phyloP scores from a whole-genome alignment of 1,284 basidiomycete species.

The Ustilago trichophora region DNA sequence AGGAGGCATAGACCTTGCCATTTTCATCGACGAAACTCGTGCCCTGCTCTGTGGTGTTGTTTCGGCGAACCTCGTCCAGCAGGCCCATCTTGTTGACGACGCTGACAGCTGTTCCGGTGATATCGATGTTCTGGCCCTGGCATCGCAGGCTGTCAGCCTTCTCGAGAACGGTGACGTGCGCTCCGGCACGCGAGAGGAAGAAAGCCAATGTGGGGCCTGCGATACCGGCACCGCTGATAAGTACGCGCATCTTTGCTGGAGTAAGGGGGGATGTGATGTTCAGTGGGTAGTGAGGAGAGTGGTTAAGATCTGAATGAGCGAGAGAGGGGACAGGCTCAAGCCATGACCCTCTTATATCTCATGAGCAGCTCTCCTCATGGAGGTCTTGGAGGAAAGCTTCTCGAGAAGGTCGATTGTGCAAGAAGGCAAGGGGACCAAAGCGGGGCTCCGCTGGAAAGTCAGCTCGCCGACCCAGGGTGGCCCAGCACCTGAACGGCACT shows the following conservation, averaged over 20 bases:
- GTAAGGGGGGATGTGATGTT: not conserved
- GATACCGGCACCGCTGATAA: constrained; percentile 67
- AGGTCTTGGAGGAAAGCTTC: too few species aligned
- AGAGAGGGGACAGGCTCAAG: too few species aligned
- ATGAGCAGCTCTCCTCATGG: too few species aligned
- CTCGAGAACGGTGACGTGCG: constrained; percentile 65
- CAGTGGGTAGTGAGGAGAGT: too few species aligned
- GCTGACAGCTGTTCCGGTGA: constrained; percentile 55
- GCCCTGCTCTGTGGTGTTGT: constrained; percentile 64
- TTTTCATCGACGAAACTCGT: constrained; percentile 48
- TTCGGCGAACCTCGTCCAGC: constrained; percentile 33
- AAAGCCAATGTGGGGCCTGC: constrained; percentile 66
- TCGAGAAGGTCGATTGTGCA: too few species aligned
- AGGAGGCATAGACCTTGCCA: constrained; percentile 41
- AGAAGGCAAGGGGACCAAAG: too few species aligned
- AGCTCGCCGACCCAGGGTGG: too few species aligned
- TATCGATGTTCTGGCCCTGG: constrained; percentile 66
- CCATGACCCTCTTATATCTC: too few species aligned
- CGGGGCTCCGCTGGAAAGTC: too few species aligned
- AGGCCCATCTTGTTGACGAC: constrained; percentile 65
- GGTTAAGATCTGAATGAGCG: too few species aligned
- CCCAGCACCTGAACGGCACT: too few species aligned
- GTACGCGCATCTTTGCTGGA: constrained; percentile 33
- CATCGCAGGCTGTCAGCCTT: constrained; percentile 49
- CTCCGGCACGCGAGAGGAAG: constrained; percentile 56